A percentile compares a stretch with the other conserved stretches of the same genome.
Evolutionary conservation across 805 yeast species (phyloP).

Genomic region (Monosporozyma aerobia): DNA sequence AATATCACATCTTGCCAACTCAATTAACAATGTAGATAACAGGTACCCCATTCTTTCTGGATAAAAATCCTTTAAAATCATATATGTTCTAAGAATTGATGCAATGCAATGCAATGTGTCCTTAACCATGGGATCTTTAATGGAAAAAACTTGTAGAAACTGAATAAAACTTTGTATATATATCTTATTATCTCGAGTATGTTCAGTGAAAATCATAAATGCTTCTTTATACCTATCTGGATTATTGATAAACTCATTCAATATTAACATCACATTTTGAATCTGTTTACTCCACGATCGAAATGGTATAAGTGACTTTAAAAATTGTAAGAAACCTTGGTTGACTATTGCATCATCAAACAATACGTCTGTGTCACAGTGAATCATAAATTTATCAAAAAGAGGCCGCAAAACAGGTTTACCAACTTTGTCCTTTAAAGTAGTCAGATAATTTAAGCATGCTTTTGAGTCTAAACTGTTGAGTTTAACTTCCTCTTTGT

Average conservation of each 20-base stretch:
- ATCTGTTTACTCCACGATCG: slow-evolving; percentile 7
- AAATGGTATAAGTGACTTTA: slow-evolving; percentile 7
- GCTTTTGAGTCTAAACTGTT: background rate
- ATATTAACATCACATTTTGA: slow-evolving; percentile 6
- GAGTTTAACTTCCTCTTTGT: background rate
- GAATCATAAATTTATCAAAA: slow-evolving; percentile 8
- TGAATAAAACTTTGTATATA: slow-evolving; percentile 5
- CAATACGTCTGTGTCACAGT: slow-evolving; percentile 10
- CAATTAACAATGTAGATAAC: slow-evolving; percentile 7
- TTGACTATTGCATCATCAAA: slow-evolving; percentile 6
- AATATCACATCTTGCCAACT: slow-evolving; percentile 8
- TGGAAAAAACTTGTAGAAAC: slow-evolving; percentile 3
- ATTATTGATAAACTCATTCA: slow-evolving; percentile 6
- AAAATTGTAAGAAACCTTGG: slow-evolving; percentile 5
- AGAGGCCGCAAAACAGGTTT: background rate
- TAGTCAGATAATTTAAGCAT: background rate
- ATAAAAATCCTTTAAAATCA: background rate
- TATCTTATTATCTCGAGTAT: slow-evolving; percentile 1
- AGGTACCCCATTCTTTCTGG: slow-evolving; percentile 9
- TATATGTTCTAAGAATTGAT: background rate
- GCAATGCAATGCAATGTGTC: slow-evolving; percentile 4
- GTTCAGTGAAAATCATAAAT: slow-evolving; percentile 6
- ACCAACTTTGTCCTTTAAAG: background rate
- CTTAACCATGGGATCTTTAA: slow-evolving; percentile 3
- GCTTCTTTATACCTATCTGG: slow-evolving; percentile 6